Base-by-base conservation (phyloP, 2,329 filamentous ascomycete species). In the Botrytis fabae region DNA sequence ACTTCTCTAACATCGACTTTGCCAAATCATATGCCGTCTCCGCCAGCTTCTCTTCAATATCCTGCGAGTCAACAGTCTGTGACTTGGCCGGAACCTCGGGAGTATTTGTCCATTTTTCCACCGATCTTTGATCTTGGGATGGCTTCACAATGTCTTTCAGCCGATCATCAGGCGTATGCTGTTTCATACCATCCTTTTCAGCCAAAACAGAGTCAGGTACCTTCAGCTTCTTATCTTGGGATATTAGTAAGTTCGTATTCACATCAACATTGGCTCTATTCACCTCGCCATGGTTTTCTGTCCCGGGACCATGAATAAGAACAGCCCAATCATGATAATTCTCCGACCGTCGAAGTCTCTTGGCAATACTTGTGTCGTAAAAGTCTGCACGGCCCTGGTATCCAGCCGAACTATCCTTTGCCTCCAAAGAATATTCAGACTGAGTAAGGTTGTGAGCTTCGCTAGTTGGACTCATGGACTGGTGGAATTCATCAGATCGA, bases 11-110 rank as follows among this genome's bases (percentile, higher is more conserved):
- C n/a, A 51, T 14, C 5, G 32, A 8, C 6, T 38, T 32, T 14
- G 32, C 68, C 14, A 70, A n/a, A n/a, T 22, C n/a, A 18, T 22
- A 20, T 9, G 68, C 57, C 20, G 42, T 14, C 20, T 62, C 57
- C 5, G 14, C 61, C 6, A 70, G 20, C 38, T 61, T 62, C 22
- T 70, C 40, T 62, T 70, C 32, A 28, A 61, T 70, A 40, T 62
- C 57, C 12, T 38, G 38, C 14, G 54, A 42, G 32, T 46, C 12
- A 57, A 57, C 51, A 57, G 6, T 57, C 51, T 57, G 5, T 18
- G n/a, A 18, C 5, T 18, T 57, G n/a, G 51, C n/a, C 6, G n/a
- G 51, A 28, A 28, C 7, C 51, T 57, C 51, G 51, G 51, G 14
- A 57, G 5, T 57, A n/a, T 57, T 14, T 28, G 14, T 28, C 51